phyloP scores from a whole-genome alignment of 768 basidiomycete species.

The Serendipita sp. region DNA sequence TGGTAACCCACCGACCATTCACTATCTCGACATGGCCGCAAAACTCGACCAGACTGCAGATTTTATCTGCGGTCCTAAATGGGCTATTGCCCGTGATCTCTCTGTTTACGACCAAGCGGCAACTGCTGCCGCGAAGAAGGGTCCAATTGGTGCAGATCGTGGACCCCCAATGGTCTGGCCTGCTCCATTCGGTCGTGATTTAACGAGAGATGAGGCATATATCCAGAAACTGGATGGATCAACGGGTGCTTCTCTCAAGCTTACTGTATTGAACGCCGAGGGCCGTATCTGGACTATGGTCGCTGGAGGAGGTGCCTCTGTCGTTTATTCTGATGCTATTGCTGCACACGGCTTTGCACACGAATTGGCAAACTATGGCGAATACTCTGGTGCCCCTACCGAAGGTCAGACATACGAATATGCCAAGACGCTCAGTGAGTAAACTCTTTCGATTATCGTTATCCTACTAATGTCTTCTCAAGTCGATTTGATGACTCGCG shows the following conservation, averaged over 20 bases:
- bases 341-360: constrained; percentile 89
- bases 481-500: constrained; percentile 90
- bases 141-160: constrained; percentile 62
- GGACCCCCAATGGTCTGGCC: constrained; percentile 97
- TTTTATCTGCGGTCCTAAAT: constrained; percentile 94
- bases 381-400: constrained; percentile 96
- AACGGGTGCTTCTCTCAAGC: constrained; percentile 94
- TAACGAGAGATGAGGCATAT: constrained; percentile 98
- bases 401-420: constrained; percentile 99
- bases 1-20: constrained; percentile 58
- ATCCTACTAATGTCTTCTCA: constrained; percentile 4
- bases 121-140: constrained; percentile 26
- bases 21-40: constrained; percentile 98
- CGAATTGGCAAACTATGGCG: constrained; percentile 98
- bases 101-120: constrained; percentile 47
- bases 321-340: constrained; percentile 59
- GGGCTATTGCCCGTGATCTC: constrained; percentile 91
- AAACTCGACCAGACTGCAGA: constrained; percentile 99
- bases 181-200: constrained; percentile 88
- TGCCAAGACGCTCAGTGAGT: constrained; percentile 88
- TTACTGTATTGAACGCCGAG: constrained; percentile 88
- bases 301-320: constrained; percentile 80
- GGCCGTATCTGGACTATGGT: constrained; percentile 99
- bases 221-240: constrained; percentile 96
- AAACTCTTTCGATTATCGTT: background rate